These are phyloP conservation scores for Oidiodendron maius DNA, from an alignment of 495 filamentous ascomycete species.

Conservation along the genomic window DNA sequence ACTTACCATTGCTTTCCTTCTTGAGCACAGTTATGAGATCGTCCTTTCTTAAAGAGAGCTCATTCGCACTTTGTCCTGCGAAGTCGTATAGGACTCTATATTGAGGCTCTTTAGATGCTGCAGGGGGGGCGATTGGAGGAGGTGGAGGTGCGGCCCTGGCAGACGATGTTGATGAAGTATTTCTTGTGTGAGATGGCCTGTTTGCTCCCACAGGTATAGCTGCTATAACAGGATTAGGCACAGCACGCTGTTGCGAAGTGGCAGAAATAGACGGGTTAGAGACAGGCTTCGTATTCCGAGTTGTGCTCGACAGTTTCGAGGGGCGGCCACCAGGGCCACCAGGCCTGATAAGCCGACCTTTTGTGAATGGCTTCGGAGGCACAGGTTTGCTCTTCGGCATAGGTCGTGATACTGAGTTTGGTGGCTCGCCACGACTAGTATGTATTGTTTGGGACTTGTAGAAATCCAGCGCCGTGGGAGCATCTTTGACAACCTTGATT, in stretches of 20 bases:
- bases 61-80: conserved; percentile 66
- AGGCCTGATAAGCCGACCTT: conserved; percentile 81
- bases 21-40: conserved; percentile 80
- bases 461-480: conserved; percentile 61
- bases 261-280: conserved; percentile 27
- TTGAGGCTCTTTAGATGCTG: conserved; percentile 65
- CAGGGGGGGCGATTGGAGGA: conserved; percentile 58
- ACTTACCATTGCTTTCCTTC: conserved; percentile 87
- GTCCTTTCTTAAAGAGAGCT: conserved; percentile 68
- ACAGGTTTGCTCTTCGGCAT: conserved; percentile 82
- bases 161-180: conserved; percentile 30
- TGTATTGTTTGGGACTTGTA: conserved; percentile 95
- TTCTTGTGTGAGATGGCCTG: conserved; percentile 43
- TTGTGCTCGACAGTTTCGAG: conserved; percentile 51
- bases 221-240: conserved; percentile 37
- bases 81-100: conserved; percentile 88
- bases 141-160: conserved; percentile 49
- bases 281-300: conserved; percentile 43
- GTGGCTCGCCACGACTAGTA: conserved; percentile 75
- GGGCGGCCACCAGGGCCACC: conserved; percentile 81
- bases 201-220: conserved; percentile 14
- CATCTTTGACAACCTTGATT: conserved; percentile 87
- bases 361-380: conserved; percentile 81
- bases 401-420: conserved; percentile 75
- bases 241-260: conserved; percentile 38